Evolutionary conservation across 306 rosid species (phyloP).

Genomic region (Adenanthera pavonina): DNA sequence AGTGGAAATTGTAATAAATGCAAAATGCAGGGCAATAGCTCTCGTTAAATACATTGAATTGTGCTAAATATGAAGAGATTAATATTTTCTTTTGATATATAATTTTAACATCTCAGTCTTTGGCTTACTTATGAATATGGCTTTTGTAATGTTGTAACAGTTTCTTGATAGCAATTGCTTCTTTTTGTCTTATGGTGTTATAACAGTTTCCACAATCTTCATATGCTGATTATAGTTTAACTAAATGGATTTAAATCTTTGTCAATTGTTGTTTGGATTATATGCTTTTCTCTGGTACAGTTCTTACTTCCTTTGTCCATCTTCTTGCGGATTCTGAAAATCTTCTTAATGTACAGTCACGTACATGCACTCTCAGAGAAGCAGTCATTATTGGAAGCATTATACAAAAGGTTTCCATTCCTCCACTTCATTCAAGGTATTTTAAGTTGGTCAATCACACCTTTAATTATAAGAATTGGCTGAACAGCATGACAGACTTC

Average conservation of each 20-base stretch:
- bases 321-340: constrained; percentile 26
- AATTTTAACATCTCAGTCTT: not conserved
- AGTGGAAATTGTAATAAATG: not conserved
- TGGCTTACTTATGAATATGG: not conserved
- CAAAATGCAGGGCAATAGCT: not conserved
- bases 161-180: not conserved
- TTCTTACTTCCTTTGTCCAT: not conserved
- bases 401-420: constrained; percentile 82
- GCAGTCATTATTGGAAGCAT: constrained; percentile 94
- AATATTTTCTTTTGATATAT: not conserved
- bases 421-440: constrained; percentile 94
- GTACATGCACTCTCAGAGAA: constrained; percentile 85
- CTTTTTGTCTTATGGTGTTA: not conserved
- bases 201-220: not conserved
- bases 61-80: not conserved
- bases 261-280: not conserved
- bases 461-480: constrained; percentile 5
- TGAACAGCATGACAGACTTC: constrained; percentile 1
- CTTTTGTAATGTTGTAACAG: not conserved
- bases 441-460: constrained; percentile 20
- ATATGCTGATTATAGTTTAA: not conserved
- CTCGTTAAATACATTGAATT: not conserved
- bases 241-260: not conserved
- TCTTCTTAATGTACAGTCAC: constrained; percentile 63
- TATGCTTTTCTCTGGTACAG: not conserved